Evolutionary conservation across 495 filamentous ascomycete genomes (phyloP).

Genomic region (Podospora anserina): DNA sequence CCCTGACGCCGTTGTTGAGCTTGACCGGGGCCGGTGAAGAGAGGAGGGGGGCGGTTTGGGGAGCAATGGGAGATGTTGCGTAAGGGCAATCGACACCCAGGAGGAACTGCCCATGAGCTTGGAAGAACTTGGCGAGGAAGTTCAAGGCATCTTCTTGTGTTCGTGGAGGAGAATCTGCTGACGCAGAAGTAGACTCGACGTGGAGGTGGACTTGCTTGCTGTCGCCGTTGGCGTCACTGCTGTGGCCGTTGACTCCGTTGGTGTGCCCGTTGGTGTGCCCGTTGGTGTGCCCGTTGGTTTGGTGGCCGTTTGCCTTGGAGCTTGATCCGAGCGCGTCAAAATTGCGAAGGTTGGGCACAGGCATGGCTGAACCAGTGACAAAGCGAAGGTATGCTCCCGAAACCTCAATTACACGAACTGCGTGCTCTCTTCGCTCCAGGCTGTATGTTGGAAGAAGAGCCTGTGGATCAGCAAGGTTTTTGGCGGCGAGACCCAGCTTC

Average conservation of each 20-base stretch:
- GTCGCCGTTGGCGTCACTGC: neutral
- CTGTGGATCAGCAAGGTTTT: neutral
- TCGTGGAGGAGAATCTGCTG: neutral
- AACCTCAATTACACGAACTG: neutral
- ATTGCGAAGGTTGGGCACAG: neutral
- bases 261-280: neutral
- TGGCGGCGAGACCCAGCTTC: neutral
- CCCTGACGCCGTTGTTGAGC: neutral
- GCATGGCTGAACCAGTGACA: neutral
- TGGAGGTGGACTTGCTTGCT: neutral
- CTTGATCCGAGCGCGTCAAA: neutral
- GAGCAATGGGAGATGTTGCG: neutral
- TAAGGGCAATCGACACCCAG: neutral
- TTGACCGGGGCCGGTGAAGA: neutral
- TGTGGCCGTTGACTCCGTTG: neutral
- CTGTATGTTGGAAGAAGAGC: neutral
- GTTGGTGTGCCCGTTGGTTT: neutral
- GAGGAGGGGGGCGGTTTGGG: neutral
- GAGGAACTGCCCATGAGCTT: neutral
- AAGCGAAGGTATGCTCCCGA: neutral
- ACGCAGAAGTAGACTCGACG: neutral
- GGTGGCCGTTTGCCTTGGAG: neutral
- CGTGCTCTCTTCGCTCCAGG: neutral
- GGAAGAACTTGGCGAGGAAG: neutral
- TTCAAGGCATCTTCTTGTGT: neutral